Percentiles rank a stretch among this genome's conserved stretches.
Conservation (phyloP, 1,284 basidiomycete species). For the Ganoderma lingzhi region DNA sequence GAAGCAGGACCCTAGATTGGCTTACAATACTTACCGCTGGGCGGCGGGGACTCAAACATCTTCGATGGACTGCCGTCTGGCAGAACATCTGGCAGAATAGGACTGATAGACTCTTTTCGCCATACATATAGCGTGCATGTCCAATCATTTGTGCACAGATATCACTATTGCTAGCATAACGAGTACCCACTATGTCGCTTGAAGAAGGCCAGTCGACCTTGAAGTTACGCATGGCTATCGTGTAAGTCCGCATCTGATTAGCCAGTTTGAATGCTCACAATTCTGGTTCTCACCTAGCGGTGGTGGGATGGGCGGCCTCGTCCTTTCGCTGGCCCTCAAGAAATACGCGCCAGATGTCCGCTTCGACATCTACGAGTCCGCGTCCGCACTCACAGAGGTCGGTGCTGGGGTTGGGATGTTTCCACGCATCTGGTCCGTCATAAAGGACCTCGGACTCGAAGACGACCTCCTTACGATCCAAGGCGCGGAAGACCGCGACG, state of each 20-base stretch:
- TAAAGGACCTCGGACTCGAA: constrained; percentile 37
- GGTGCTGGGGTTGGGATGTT: constrained; percentile 49
- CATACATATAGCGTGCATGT: neutral
- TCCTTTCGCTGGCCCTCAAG: constrained; percentile 45
- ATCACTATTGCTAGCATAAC: neutral
- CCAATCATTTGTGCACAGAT: neutral
- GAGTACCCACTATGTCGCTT: neutral
- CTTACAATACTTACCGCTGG: too few relatives aligned
- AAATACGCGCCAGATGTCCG: constrained; percentile 45
- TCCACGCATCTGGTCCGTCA: constrained; percentile 36
- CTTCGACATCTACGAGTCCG: constrained; percentile 52
- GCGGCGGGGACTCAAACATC: too few relatives aligned
- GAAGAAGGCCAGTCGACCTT: neutral
- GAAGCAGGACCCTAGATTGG: neutral
- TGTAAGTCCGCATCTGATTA: neutral
- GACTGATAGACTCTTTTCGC: neutral
- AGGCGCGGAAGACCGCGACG: neutral
- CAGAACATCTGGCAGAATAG: too few relatives aligned
- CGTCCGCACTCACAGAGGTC: constrained; percentile 46
- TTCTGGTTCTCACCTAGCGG: constrained; percentile 38
- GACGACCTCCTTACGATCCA: constrained; percentile 25
- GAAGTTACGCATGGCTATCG: constrained; percentile 4
- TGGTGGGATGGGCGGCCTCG: constrained; percentile 48
- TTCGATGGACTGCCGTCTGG: too few relatives aligned
- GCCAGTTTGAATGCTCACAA: neutral